A percentile compares a stretch with the other conserved stretches of the same genome.
These are phyloP conservation scores for Eremomyces bilateralis DNA, from an alignment of 495 filamentous ascomycete species.

Conservation along the genomic window DNA sequence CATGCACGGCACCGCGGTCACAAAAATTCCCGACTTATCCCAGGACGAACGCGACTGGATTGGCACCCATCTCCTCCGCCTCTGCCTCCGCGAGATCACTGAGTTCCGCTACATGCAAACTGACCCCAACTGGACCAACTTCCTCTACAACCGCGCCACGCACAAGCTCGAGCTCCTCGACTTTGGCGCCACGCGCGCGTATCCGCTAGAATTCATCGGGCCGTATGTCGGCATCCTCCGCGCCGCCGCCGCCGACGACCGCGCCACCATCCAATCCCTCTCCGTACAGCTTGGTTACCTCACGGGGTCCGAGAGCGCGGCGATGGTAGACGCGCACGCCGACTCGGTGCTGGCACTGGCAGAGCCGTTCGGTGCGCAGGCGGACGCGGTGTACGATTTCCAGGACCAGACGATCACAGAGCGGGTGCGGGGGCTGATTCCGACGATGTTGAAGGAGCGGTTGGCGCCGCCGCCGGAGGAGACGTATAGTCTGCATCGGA, in stretches of 20 bases:
- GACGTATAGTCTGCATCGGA: constrained; percentile 90
- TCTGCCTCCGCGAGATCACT: constrained; percentile 80
- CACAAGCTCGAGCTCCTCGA: constrained; percentile 77
- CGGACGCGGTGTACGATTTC: constrained; percentile 81
- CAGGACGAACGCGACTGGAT: constrained; percentile 81
- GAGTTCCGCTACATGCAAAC: constrained; percentile 98
- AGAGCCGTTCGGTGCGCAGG: constrained; percentile 60
- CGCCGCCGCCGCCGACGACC: constrained; percentile 53
- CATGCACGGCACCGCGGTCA: constrained; percentile 73
- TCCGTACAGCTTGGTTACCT: constrained; percentile 78
- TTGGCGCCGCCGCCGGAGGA: constrained; percentile 87
- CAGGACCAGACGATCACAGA: constrained; percentile 87
- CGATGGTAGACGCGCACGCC: constrained; percentile 77
- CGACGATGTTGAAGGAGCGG: constrained; percentile 75
- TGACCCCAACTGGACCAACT: constrained; percentile 99
- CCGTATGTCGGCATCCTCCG: constrained; percentile 57
- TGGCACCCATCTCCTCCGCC: constrained; percentile 75
- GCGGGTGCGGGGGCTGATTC: constrained; percentile 64
- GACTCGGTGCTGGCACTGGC: constrained; percentile 67
- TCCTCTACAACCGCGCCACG: constrained; percentile 59
- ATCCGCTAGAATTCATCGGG: constrained; percentile 52
- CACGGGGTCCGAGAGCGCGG: constrained; percentile 60
- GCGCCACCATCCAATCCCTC: constrained; percentile 34
- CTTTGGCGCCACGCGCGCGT: constrained; percentile 83
- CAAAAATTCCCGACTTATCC: constrained; percentile 48